A percentile compares a stretch with the other conserved stretches of the same genome.
These are phyloP conservation scores for Erucastrum elatum DNA, from an alignment of 345 rosid species.

Conservation along the genomic window DNA sequence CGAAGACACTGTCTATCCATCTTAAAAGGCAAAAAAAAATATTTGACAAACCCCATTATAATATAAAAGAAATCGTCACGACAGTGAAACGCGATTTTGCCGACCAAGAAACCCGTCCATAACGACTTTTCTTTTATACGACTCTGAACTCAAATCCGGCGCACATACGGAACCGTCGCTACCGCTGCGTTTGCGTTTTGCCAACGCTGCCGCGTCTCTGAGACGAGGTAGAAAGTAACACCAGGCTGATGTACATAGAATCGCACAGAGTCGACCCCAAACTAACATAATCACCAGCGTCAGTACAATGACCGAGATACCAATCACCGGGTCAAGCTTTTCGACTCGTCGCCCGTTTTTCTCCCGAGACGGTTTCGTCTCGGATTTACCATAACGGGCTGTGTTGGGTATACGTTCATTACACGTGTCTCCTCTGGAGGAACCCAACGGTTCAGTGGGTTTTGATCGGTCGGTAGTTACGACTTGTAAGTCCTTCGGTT, in stretches of 20 bases:
- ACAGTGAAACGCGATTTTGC: conserved; percentile 39
- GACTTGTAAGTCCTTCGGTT: conserved; percentile 21
- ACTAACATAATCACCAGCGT: conserved; percentile 52
- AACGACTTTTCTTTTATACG: conserved; percentile 65
- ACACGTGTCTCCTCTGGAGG: conserved; percentile 27
- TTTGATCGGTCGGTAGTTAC: conserved; percentile 33
- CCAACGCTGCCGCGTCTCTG: conserved; percentile 11
- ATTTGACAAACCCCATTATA: conserved; percentile 25
- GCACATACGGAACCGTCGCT: neutral
- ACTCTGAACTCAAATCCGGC: conserved; percentile 48
- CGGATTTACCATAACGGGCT: conserved; percentile 31
- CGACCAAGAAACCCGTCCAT: conserved; percentile 78
- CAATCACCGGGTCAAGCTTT: conserved; percentile 47
- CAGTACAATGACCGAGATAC: conserved; percentile 55
- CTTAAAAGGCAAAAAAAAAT: neutral
- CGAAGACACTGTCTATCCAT: conserved; percentile 7
- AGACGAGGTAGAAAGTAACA: conserved; percentile 52
- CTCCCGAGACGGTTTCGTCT: conserved; percentile 34
- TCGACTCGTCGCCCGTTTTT: conserved; percentile 37
- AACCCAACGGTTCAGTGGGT: conserved; percentile 5
- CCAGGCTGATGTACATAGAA: conserved; percentile 68
- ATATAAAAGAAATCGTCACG: conserved; percentile 8
- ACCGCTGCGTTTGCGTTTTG: conserved; percentile 32
- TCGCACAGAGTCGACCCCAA: conserved; percentile 68
- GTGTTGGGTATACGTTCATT: conserved; percentile 24